A percentile compares a stretch with the other conserved stretches of the same genome.
phyloP scores from a whole-genome alignment of 2,329 filamentous ascomycete genomes.

The Monosporascus sp. region DNA sequence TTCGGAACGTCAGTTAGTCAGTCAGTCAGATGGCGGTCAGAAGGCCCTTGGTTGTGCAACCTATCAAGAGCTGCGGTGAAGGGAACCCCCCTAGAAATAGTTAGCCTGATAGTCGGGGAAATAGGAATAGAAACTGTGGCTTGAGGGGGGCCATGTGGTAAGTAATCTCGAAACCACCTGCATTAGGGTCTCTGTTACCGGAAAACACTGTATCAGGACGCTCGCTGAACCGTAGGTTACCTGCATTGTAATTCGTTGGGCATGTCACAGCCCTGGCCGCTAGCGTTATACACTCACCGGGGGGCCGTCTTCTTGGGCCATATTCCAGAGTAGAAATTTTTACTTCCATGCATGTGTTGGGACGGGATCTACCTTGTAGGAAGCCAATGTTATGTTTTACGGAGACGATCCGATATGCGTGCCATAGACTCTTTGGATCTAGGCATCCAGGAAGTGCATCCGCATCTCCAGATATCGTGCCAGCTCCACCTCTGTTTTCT shows the following conservation, averaged over 20 bases:
- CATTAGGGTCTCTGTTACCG: not conserved
- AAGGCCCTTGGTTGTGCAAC: not conserved
- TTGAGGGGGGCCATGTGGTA: too few relatives aligned
- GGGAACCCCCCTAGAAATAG: not conserved
- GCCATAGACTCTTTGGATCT: too few relatives aligned
- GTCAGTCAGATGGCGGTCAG: constrained; percentile 1
- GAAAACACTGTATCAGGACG: not conserved
- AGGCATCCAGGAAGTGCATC: too few relatives aligned
- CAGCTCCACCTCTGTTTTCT: too few relatives aligned
- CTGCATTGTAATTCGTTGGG: not conserved
- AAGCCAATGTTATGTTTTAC: not conserved
- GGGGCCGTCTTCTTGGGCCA: not conserved
- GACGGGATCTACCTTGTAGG: not conserved
- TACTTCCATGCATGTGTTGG: not conserved
- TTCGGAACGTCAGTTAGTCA: not conserved
- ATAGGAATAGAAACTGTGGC: too few relatives aligned
- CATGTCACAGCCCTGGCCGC: not conserved
- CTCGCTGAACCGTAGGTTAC: not conserved
- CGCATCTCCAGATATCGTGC: too few relatives aligned
- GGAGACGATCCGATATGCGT: too few relatives aligned
- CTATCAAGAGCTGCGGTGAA: not conserved
- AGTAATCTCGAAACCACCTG: not conserved
- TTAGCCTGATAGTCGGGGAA: not conserved
- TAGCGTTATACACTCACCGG: not conserved
- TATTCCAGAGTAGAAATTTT: not conserved